A percentile compares a stretch with the other conserved stretches of the same genome.
These are phyloP conservation scores for Luffa acutangula DNA, from an alignment of 306 rosid genomes.

Conservation along the genomic window DNA sequence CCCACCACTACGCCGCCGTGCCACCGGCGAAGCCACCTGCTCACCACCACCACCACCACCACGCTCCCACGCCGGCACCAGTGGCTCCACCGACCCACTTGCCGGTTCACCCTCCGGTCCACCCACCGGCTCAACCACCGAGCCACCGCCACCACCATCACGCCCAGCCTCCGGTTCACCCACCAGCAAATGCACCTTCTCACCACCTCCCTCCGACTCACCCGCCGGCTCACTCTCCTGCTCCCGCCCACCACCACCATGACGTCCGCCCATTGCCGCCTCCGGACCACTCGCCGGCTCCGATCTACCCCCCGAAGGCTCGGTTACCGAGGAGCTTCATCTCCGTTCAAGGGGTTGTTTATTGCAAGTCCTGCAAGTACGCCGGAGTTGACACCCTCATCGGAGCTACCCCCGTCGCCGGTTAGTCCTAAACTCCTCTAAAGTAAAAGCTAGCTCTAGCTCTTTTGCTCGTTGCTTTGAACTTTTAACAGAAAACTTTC, in stretches of 20 bases:
- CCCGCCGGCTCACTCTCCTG: conserved; percentile 8
- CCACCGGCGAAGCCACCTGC: neutral
- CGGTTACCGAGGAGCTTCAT: conserved; percentile 41
- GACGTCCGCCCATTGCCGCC: conserved; percentile 9
- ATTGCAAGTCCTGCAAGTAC: conserved; percentile 63
- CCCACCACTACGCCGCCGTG: neutral
- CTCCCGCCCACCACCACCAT: conserved; percentile 5
- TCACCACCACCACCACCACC: conserved; percentile 6
- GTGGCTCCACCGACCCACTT: neutral
- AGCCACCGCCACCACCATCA: conserved; percentile 12
- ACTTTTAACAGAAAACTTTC: neutral
- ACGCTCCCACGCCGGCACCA: conserved; percentile 21
- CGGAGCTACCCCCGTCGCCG: conserved; percentile 46
- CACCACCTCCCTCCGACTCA: neutral
- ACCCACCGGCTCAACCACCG: conserved; percentile 11
- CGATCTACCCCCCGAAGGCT: conserved; percentile 6
- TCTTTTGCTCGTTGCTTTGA: neutral
- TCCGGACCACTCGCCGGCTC: conserved; percentile 10
- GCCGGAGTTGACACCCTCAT: conserved; percentile 43
- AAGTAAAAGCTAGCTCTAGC: neutral
- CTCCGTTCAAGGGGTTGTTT: conserved; percentile 88
- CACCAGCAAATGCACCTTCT: conserved; percentile 3
- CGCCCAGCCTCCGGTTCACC: neutral
- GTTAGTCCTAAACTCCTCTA: conserved; percentile 17
- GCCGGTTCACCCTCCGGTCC: conserved; percentile 5